These are phyloP conservation scores for Cordyceps cateniannulata DNA, from an alignment of 2,329 filamentous ascomycete genomes.

Conservation along the genomic window DNA sequence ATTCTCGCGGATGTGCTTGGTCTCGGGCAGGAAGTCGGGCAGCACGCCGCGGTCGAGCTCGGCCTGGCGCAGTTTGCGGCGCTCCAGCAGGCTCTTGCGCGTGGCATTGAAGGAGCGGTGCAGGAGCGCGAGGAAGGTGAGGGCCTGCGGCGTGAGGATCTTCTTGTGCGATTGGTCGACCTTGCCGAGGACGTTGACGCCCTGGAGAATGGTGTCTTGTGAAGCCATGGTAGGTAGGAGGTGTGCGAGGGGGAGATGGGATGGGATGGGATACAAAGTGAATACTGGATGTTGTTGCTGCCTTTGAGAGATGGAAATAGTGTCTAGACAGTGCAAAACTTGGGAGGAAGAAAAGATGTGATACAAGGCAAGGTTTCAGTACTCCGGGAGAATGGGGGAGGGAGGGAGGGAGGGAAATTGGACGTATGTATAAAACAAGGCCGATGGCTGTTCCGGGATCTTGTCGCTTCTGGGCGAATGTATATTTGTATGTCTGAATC, in stretches of 20 bases:
- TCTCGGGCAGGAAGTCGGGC: conserved; percentile 93
- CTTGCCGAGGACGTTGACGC: conserved; percentile 77
- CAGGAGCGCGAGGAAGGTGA: conserved; percentile 86
- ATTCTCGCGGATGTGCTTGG: conserved; percentile 89
- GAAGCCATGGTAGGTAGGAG: conserved; percentile 42
- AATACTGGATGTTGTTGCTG: background rate
- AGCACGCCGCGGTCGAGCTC: conserved; percentile 86
- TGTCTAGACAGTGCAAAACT: background rate
- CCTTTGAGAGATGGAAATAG: background rate
- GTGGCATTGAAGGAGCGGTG: conserved; percentile 91
- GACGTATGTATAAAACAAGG: conserved; percentile 9
- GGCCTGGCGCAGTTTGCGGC: conserved; percentile 77
- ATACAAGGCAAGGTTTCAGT: background rate
- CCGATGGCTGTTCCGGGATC: conserved; percentile 5
- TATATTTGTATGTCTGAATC: conserved; percentile 8
- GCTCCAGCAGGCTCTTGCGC: conserved; percentile 82
- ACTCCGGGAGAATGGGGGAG: background rate
- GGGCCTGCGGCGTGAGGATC: conserved; percentile 85
- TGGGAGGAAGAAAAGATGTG: background rate
- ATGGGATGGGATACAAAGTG: background rate
- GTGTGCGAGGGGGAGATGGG: background rate
- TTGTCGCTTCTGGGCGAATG: background rate
- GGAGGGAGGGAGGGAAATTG: background rate
- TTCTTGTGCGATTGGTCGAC: conserved; percentile 76
- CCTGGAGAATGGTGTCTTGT: conserved; percentile 71